Evolutionary conservation across 2,329 filamentous ascomycete species (phyloP).

Genomic region (Trichoderma cornu-damae): DNA sequence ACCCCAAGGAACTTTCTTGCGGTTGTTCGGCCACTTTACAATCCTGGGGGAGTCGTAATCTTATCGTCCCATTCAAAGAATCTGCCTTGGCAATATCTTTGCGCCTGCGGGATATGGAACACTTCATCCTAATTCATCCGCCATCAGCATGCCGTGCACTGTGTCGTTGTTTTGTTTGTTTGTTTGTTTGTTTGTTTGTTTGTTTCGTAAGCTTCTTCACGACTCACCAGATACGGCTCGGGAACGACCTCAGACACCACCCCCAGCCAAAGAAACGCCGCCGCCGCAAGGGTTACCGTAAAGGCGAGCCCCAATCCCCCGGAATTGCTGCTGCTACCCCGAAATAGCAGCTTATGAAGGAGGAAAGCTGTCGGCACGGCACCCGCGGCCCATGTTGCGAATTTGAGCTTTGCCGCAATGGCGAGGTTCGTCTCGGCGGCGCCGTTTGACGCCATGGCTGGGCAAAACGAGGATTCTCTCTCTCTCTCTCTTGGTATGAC

Average conservation of each 20-base stretch:
- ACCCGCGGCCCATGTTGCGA: slow-evolving; percentile 11
- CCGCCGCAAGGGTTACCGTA: slow-evolving; percentile 20
- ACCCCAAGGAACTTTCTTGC: too few relatives aligned
- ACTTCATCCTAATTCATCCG: slow-evolving; percentile 61
- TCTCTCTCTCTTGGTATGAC: too few relatives aligned
- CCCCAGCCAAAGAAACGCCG: slow-evolving; percentile 24
- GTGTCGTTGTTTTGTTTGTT: not conserved
- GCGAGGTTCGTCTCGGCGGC: not conserved
- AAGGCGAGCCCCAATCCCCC: slow-evolving; percentile 7
- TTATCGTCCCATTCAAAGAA: slow-evolving; percentile 89
- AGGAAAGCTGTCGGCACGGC: slow-evolving; percentile 14
- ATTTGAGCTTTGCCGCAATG: not conserved
- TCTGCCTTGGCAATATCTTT: slow-evolving; percentile 72
- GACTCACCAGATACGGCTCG: slow-evolving; percentile 51
- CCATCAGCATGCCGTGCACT: slow-evolving; percentile 19
- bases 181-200: too few relatives aligned
- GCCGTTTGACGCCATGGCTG: slow-evolving; percentile 14
- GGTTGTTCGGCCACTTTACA: slow-evolving; percentile 48
- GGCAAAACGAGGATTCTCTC: not conserved
- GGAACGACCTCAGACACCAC: slow-evolving; percentile 36
- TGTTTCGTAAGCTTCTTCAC: too few relatives aligned
- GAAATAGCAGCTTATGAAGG: slow-evolving; percentile 5
- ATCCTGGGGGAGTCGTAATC: slow-evolving; percentile 89
- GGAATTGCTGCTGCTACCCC: not conserved
- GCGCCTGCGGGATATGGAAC: slow-evolving; percentile 87